Evolutionary conservation across 2,329 filamentous ascomycete species (phyloP).

Genomic region (Biscogniauxia sp.): DNA sequence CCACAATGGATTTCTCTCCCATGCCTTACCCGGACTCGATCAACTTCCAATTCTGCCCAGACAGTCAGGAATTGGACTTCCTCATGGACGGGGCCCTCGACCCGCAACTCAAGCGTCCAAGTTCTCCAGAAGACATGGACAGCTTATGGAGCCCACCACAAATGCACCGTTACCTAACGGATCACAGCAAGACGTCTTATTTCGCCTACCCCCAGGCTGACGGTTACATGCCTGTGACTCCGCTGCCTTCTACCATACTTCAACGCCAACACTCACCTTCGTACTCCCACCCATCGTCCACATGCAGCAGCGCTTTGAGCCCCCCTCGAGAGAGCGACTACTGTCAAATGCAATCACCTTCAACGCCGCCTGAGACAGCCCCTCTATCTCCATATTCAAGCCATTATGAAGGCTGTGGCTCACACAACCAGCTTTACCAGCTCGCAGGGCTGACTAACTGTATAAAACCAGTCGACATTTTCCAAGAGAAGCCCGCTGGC

Average conservation of each 20-base stretch:
- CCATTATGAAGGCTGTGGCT: constrained; percentile 26
- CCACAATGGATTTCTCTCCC: constrained; percentile 20
- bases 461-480: constrained; percentile 36
- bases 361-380: constrained; percentile 37
- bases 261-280: constrained; percentile 37
- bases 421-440: constrained; percentile 27
- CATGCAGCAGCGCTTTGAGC: constrained; percentile 37
- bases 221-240: constrained; percentile 15
- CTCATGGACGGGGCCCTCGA: constrained; percentile 24
- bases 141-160: constrained; percentile 22
- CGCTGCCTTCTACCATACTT: constrained; percentile 20
- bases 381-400: constrained; percentile 30
- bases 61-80: constrained; percentile 12
- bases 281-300: constrained; percentile 37
- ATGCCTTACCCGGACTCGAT: constrained; percentile 17
- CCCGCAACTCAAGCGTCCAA: constrained; percentile 25
- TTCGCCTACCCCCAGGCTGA: constrained; percentile 22
- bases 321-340: constrained; percentile 41
- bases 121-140: constrained; percentile 13
- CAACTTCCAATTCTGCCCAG: constrained; percentile 12
- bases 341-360: constrained; percentile 34
- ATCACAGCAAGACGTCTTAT: constrained; percentile 27
- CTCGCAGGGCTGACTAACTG: constrained; percentile 32
- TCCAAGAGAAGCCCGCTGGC: constrained; percentile 28
- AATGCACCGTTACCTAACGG: constrained; percentile 30